Percentiles rank a stretch among this genome's conserved stretches.
These are phyloP conservation scores for Fusarium buxicola DNA, from an alignment of 2,329 filamentous ascomycete genomes.

Conservation along the genomic window DNA sequence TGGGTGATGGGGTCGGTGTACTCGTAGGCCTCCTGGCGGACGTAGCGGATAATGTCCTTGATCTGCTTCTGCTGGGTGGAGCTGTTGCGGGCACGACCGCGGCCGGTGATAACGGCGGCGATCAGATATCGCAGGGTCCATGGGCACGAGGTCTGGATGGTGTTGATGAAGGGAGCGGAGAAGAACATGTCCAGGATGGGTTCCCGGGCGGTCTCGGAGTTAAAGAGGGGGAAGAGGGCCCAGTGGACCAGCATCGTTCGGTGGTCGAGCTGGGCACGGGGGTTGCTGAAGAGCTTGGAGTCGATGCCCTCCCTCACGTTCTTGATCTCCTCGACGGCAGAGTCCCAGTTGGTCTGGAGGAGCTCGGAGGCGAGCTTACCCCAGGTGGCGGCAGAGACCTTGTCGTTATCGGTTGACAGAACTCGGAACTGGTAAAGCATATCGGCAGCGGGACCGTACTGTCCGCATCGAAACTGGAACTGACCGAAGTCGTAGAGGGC, in stretches of 20 bases:
- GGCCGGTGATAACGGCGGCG: conserved; percentile 94
- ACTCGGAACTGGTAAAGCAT: conserved; percentile 98
- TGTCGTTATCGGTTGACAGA: conserved; percentile 97
- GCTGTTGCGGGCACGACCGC: conserved; percentile 82
- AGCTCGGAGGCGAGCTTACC: conserved; percentile 98
- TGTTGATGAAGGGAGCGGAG: conserved; percentile 98
- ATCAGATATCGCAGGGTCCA: conserved; percentile 96
- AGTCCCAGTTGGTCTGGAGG: conserved; percentile 94
- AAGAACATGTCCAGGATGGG: conserved; percentile 96
- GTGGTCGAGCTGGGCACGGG: conserved; percentile 93
- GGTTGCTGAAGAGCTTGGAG: conserved; percentile 94
- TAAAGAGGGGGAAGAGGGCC: conserved; percentile 99
- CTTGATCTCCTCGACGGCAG: conserved; percentile 87
- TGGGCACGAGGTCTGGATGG: conserved; percentile 96
- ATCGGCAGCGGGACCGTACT: conserved; percentile 90
- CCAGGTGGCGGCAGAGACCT: conserved; percentile 95
- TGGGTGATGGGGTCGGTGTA: conserved; percentile 96
- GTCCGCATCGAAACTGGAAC: conserved; percentile 97
- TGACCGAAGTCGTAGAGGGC: conserved; percentile 95
- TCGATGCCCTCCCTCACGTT: conserved; percentile 95
- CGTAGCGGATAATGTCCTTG: conserved; percentile 95
- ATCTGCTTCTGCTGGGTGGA: conserved; percentile 96
- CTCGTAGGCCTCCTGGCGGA: conserved; percentile 97
- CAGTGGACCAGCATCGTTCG: conserved; percentile 98
- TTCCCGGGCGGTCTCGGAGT: conserved; percentile 92